Evolutionary conservation across 2,329 filamentous ascomycete species (phyloP).

Genomic region (Claviceps humidiphila): DNA sequence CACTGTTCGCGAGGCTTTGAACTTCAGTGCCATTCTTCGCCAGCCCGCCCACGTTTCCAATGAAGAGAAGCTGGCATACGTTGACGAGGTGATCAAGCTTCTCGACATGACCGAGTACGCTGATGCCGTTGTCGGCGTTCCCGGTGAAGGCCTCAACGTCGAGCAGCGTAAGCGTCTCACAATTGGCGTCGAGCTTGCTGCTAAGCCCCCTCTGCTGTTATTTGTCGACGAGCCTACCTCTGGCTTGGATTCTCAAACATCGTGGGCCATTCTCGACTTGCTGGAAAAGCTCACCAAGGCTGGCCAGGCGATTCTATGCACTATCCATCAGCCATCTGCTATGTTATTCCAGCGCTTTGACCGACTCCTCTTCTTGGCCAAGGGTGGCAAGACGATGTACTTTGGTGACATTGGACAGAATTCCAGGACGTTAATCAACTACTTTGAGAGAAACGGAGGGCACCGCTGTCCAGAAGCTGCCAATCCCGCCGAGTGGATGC

Average conservation of each 20-base stretch:
- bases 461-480: constrained; percentile 49
- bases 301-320: constrained; percentile 89
- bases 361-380: constrained; percentile 62
- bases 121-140: constrained; percentile 80
- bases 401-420: constrained; percentile 67
- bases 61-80: constrained; percentile 72
- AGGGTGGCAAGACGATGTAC: constrained; percentile 67
- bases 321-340: constrained; percentile 92
- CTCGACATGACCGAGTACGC: constrained; percentile 84
- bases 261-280: constrained; percentile 80
- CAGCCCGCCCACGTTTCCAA: constrained; percentile 63
- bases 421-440: constrained; percentile 52
- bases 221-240: constrained; percentile 95
- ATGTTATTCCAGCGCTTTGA: constrained; percentile 91
- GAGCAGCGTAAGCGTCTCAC: constrained; percentile 67
- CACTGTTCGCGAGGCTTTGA: constrained; percentile 77
- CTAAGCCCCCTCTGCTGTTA: constrained; percentile 76
- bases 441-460: constrained; percentile 65
- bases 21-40: constrained; percentile 73
- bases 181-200: constrained; percentile 90
- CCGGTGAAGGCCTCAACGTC: constrained; percentile 70
- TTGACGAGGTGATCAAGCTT: constrained; percentile 81
- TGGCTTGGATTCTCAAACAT: constrained; percentile 84
- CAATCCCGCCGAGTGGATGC: constrained; percentile 78
- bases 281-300: constrained; percentile 81